Conservation (phyloP, 1,284 basidiomycete genomes). For the Marasmius fiardii region DNA sequence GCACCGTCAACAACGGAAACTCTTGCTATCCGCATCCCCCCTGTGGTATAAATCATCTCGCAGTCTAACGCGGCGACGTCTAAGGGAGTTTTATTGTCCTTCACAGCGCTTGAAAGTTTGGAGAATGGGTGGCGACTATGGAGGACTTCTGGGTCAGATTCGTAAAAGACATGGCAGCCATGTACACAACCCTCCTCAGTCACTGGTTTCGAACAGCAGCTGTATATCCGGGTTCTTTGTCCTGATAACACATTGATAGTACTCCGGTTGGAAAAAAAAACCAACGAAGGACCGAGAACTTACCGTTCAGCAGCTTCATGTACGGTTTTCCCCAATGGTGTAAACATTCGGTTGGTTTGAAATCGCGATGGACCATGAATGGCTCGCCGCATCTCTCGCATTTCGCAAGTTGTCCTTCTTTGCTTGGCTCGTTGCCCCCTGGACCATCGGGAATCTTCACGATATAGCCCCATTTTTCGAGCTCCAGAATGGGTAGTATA, state of each 20-base stretch:
- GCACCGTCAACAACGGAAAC: constrained; percentile 81
- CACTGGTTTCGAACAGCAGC: constrained; percentile 62
- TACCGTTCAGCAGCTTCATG: constrained; percentile 57
- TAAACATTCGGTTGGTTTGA: constrained; percentile 63
- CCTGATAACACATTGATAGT: constrained; percentile 41
- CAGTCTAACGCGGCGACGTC: constrained; percentile 86
- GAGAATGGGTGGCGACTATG: constrained; percentile 78
- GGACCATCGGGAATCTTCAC: constrained; percentile 60
- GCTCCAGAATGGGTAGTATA: constrained; percentile 53
- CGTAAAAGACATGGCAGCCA: constrained; percentile 78
- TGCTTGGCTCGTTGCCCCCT: constrained; percentile 60
- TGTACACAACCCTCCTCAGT: constrained; percentile 61
- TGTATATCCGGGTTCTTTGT: constrained; percentile 60
- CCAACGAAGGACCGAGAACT: constrained; percentile 21
- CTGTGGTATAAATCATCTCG: constrained; percentile 92
- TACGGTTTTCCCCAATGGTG: constrained; percentile 83
- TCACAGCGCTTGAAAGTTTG: constrained; percentile 32
- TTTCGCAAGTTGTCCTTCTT: constrained; percentile 61
- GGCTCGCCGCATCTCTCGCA: constrained; percentile 78
- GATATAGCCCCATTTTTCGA: constrained; percentile 72
- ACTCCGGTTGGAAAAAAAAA: constrained; percentile 15
- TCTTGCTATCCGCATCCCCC: constrained; percentile 83
- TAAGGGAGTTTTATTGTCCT: constrained; percentile 39
- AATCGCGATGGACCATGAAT: constrained; percentile 63
- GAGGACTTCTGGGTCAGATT: constrained; percentile 63